Percentiles rank a stretch among this genome's conserved stretches.
Conservation (phyloP, 108 stramenopile genomes). For the Aurantiochytrium sp. region DNA sequence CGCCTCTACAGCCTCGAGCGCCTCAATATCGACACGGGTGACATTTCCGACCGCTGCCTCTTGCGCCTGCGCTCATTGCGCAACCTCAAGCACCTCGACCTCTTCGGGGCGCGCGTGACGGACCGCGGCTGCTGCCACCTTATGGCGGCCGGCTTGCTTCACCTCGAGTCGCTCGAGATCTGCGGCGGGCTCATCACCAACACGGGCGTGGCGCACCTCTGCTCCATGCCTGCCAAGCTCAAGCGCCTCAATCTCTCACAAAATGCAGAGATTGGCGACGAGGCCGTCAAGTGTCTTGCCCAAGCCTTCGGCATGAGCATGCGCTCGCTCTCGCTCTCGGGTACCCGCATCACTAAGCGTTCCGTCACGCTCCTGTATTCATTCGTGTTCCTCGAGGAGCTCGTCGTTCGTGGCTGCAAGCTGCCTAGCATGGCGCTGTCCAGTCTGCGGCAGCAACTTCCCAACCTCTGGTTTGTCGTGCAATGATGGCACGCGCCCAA, state of each 20-base stretch:
- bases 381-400: constrained; percentile 8
- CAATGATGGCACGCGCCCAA: no score
- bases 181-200: neutral
- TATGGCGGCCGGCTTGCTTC: neutral
- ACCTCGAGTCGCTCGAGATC: constrained; percentile 11
- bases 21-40: neutral
- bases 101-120: neutral
- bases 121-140: constrained; percentile 2
- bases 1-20: neutral
- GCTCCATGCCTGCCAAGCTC: neutral
- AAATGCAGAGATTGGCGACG: neutral
- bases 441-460: neutral
- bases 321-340: neutral
- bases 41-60: neutral
- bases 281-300: neutral
- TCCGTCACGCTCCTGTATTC: neutral
- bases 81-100: constrained; percentile 12
- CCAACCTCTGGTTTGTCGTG: constrained; percentile 1
- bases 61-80: neutral
- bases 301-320: constrained; percentile 17
- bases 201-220: neutral
- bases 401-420: constrained; percentile 25
- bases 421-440: neutral
- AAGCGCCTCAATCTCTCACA: constrained; percentile 18
- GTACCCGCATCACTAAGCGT: neutral